Evolutionary conservation across 1,284 basidiomycete species (phyloP).

Genomic region (Naganishia cerealis): DNA sequence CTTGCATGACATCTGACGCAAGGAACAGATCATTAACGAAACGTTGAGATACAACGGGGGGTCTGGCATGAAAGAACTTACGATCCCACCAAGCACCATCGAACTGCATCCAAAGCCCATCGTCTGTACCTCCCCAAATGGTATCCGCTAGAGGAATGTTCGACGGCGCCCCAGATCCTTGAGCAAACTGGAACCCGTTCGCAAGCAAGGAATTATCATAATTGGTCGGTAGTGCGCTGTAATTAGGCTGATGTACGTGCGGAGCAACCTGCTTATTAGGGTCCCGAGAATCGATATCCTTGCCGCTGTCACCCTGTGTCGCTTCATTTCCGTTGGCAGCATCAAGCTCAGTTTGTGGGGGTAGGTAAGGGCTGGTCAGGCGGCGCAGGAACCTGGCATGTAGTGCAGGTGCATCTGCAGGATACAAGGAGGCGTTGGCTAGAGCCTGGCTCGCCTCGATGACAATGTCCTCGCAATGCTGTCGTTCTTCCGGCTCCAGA

Average conservation of each 20-base stretch:
- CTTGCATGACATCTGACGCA: constrained; percentile 17
- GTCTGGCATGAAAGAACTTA: background rate
- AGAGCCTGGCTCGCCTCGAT: constrained; percentile 41
- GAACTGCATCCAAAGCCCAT: constrained; percentile 30
- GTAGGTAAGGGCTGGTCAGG: constrained; percentile 31
- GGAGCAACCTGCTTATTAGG: background rate
- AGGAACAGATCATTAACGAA: background rate
- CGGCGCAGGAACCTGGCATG: constrained; percentile 44
- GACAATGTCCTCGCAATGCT: constrained; percentile 44
- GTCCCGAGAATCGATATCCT: background rate
- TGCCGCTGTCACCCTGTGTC: background rate
- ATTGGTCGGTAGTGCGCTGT: constrained; percentile 2
- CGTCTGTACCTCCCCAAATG: constrained; percentile 23
- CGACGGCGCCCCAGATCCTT: background rate
- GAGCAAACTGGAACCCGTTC: constrained; percentile 7
- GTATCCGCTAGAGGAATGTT: constrained; percentile 22
- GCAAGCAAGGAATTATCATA: background rate
- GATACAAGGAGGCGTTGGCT: constrained; percentile 40
- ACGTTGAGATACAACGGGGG: background rate
- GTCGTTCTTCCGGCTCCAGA: constrained; percentile 37
- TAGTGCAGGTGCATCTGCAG: constrained; percentile 41
- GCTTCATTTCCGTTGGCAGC: background rate
- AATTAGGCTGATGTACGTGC: background rate
- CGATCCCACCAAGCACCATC: constrained; percentile 32
- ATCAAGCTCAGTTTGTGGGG: background rate